Conservation (phyloP, 2,329 filamentous ascomycete species). For the Hymenoscyphus fructigenus region DNA sequence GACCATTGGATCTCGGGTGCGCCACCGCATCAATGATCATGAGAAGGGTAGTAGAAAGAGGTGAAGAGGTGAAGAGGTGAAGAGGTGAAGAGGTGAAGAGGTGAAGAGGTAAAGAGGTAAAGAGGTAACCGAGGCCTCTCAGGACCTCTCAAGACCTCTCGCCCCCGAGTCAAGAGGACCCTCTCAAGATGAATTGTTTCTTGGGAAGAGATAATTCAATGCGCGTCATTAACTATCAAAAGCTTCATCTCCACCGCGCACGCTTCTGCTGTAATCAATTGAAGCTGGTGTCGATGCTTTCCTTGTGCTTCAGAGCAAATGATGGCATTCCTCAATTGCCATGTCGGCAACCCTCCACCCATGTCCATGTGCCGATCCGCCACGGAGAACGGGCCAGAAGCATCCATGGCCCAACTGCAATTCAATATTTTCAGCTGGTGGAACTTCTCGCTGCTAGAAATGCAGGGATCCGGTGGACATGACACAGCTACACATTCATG, state of each 20-base stretch:
- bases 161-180: neutral
- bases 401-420: neutral
- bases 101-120: too few relatives aligned
- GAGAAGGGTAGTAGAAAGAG: too few relatives aligned
- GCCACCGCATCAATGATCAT: neutral
- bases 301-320: neutral
- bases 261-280: neutral
- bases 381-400: neutral
- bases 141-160: too few relatives aligned
- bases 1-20: neutral
- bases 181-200: neutral
- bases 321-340: slow-evolving; percentile 13
- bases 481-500: neutral
- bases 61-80: too few relatives aligned
- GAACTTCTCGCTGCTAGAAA: neutral
- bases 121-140: neutral
- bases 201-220: neutral
- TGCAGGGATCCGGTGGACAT: neutral
- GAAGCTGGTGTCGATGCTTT: neutral
- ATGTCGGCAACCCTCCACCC: neutral
- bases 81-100: too few relatives aligned
- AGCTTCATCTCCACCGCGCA: neutral
- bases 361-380: slow-evolving; percentile 11
- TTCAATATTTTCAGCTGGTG: neutral
- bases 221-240: slow-evolving; percentile 1